phyloP scores from a whole-genome alignment of 2,329 filamentous ascomycete genomes.

The Diaporthe ampelina region DNA sequence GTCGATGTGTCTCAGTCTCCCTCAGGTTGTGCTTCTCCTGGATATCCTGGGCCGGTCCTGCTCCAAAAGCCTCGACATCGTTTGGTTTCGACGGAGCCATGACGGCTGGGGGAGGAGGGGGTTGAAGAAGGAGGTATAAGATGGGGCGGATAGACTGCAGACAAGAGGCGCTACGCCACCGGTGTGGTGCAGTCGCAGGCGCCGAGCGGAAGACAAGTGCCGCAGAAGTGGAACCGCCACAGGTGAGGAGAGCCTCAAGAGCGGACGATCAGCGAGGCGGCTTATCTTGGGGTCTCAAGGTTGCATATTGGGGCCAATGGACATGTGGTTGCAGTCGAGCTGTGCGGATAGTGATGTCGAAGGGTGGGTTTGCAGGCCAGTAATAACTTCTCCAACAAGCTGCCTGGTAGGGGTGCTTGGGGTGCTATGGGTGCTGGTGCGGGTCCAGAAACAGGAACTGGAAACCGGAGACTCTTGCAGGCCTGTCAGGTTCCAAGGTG shows the following conservation, averaged over 20 bases:
- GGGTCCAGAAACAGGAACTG: conserved; percentile 20
- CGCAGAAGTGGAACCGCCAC: conserved; percentile 39
- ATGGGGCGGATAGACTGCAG: conserved; percentile 29
- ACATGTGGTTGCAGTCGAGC: conserved; percentile 25
- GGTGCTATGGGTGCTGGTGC: not conserved
- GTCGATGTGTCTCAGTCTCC: conserved; percentile 39
- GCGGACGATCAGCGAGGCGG: conserved; percentile 34
- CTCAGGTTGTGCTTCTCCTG: conserved; percentile 42
- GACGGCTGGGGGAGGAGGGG: conserved; percentile 8
- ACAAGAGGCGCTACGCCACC: conserved; percentile 23
- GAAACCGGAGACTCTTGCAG: conserved; percentile 19
- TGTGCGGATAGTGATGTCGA: conserved; percentile 20
- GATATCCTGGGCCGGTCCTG: conserved; percentile 34
- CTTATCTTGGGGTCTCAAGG: conserved; percentile 32
- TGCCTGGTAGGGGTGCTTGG: not conserved
- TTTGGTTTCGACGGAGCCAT: conserved; percentile 34
- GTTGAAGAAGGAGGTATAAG: conserved; percentile 12
- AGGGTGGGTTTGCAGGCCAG: conserved; percentile 25
- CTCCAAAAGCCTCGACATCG: conserved; percentile 40
- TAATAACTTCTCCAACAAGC: conserved; percentile 16
- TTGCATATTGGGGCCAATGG: conserved; percentile 32
- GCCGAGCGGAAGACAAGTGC: conserved; percentile 33
- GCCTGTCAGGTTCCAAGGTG: conserved; percentile 28
- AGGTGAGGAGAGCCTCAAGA: conserved; percentile 26
- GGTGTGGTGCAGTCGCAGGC: conserved; percentile 24